These are phyloP conservation scores for Penicillium ochrochloron DNA, from an alignment of 495 filamentous ascomycete genomes.

Conservation along the genomic window DNA sequence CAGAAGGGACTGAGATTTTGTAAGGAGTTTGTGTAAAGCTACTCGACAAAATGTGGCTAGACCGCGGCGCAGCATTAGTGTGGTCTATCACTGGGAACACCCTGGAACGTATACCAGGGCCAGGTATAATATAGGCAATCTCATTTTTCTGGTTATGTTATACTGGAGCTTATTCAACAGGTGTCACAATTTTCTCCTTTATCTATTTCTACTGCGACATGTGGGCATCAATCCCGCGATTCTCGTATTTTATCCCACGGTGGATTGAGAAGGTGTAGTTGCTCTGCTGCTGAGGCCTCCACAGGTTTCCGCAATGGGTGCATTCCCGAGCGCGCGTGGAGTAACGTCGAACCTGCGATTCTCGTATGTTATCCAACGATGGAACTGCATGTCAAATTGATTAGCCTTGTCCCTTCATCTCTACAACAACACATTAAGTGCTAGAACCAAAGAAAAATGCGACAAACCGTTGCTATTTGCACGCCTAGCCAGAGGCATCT, in stretches of 20 bases:
- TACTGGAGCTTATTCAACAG: too few species aligned
- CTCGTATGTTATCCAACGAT: constrained; percentile 49
- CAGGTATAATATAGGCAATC: too few species aligned
- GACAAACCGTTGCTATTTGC: constrained; percentile 58
- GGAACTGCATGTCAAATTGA: constrained; percentile 32
- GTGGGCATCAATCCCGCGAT: too few species aligned
- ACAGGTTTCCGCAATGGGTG: constrained; percentile 27
- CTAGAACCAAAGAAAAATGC: background rate
- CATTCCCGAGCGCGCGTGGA: constrained; percentile 33
- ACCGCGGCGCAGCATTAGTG: too few species aligned
- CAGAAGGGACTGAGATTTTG: too few species aligned
- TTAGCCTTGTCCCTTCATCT: background rate
- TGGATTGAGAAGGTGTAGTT: background rate
- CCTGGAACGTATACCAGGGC: too few species aligned
- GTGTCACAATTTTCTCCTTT: too few species aligned
- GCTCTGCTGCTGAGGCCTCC: constrained; percentile 21
- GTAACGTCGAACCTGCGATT: constrained; percentile 38
- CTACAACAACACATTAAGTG: background rate
- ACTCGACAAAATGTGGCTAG: too few species aligned
- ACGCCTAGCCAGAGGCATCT: constrained; percentile 76
- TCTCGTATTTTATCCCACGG: background rate
- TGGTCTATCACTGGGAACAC: too few species aligned
- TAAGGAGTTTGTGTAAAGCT: too few species aligned
- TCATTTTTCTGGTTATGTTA: too few species aligned
- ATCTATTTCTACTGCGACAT: too few species aligned